A percentile compares a stretch with the other conserved stretches of the same genome.
Evolutionary conservation across 2,329 filamentous ascomycete genomes (phyloP).

Genomic region (Dothistroma septosporum): DNA sequence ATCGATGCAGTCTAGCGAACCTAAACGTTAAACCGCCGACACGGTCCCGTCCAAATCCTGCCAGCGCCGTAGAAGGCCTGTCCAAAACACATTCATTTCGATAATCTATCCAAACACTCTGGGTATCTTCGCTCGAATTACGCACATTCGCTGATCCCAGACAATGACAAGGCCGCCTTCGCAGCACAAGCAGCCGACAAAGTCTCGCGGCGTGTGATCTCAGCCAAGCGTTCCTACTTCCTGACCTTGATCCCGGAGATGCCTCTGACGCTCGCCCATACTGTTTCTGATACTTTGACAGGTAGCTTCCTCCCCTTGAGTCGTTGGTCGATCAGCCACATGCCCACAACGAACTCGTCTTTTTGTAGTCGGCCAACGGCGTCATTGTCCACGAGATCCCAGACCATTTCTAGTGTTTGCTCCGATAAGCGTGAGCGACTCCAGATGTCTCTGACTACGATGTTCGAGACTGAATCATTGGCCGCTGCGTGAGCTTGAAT

Average conservation of each 20-base stretch:
- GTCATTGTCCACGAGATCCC: slow-evolving; percentile 65
- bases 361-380: slow-evolving; percentile 55
- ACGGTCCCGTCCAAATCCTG: no score
- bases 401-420: slow-evolving; percentile 70
- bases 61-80: no score
- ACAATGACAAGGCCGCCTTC: neutral
- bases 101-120: neutral
- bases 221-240: slow-evolving; percentile 9
- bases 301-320: slow-evolving; percentile 77
- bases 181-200: neutral
- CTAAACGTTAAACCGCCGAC: no score
- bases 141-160: neutral
- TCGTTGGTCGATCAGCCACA: slow-evolving; percentile 78
- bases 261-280: slow-evolving; percentile 65
- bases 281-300: slow-evolving; percentile 63
- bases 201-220: neutral
- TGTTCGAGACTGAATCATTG: slow-evolving; percentile 53
- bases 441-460: slow-evolving; percentile 75
- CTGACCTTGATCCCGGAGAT: slow-evolving; percentile 38
- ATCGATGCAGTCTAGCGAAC: no score
- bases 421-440: slow-evolving; percentile 61
- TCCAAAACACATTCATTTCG: neutral
- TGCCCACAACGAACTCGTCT: slow-evolving; percentile 74
- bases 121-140: neutral
- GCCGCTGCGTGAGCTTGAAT: slow-evolving; percentile 9